phyloP scores from a whole-genome alignment of 2,329 filamentous ascomycete species.

The Alternaria novae-zelandiae region DNA sequence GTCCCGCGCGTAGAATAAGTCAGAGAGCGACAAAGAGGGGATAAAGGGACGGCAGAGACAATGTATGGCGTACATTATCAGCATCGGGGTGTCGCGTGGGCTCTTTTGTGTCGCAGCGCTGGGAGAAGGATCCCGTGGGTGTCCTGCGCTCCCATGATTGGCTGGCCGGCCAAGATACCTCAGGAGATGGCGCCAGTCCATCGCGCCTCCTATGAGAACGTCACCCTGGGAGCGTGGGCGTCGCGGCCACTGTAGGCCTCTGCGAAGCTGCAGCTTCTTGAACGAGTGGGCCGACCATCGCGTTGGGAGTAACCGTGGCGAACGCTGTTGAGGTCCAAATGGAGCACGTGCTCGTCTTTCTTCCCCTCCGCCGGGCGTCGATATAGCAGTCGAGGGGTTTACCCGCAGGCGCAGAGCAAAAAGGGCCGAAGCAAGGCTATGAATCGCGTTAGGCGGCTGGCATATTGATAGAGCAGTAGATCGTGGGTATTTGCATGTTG shows the following conservation, averaged over 20 bases:
- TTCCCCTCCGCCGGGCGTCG: background rate
- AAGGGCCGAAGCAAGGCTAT: background rate
- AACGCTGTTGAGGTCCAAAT: slow-evolving; percentile 10
- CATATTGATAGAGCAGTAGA: background rate
- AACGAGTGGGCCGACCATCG: slow-evolving; percentile 20
- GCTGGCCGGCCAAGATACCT: slow-evolving; percentile 1
- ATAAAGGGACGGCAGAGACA: slow-evolving; percentile 7
- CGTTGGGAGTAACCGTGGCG: background rate
- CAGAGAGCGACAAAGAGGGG: slow-evolving; percentile 15
- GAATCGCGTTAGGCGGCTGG: background rate
- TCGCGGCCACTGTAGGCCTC: slow-evolving; percentile 20
- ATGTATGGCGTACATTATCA: slow-evolving; percentile 26
- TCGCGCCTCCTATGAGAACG: slow-evolving; percentile 35
- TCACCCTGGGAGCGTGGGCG: slow-evolving; percentile 32
- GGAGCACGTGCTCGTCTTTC: slow-evolving; percentile 21
- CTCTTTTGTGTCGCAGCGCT: slow-evolving; percentile 31
- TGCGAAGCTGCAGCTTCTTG: slow-evolving; percentile 11
- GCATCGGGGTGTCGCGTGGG: slow-evolving; percentile 38
- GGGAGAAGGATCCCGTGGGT: slow-evolving; percentile 24
- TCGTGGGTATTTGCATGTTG: background rate
- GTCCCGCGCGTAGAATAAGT: slow-evolving; percentile 11
- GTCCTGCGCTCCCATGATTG: slow-evolving; percentile 28
- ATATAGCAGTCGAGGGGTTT: background rate
- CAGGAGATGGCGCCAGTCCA: slow-evolving; percentile 9
- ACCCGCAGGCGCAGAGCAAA: background rate